These are phyloP conservation scores for Kwoniella europaea DNA, from an alignment of 768 basidiomycete species.

Conservation along the genomic window DNA sequence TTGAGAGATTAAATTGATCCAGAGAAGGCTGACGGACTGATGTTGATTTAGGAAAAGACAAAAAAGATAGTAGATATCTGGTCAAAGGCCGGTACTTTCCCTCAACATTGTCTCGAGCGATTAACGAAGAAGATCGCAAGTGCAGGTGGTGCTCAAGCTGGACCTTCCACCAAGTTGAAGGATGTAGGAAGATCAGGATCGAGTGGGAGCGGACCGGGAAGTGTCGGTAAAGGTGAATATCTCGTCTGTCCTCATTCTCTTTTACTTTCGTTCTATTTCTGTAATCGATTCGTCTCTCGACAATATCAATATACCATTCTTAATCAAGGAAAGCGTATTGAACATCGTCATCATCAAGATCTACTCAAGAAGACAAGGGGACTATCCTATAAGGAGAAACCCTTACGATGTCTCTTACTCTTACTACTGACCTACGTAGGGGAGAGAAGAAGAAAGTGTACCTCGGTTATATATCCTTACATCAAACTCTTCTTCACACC, in stretches of 20 bases:
- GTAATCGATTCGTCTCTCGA: background rate
- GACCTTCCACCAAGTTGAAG: conserved; percentile 4
- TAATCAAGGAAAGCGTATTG: no score
- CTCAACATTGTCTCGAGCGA: conserved; percentile 72
- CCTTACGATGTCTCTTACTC: background rate
- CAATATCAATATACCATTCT: background rate
- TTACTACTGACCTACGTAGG: conserved; percentile 2
- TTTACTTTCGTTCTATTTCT: background rate
- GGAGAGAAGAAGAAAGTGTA: conserved; percentile 2
- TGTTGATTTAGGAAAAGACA: conserved; percentile 78
- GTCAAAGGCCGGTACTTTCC: conserved; percentile 89
- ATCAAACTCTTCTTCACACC: background rate
- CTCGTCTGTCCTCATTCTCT: background rate
- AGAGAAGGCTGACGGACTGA: background rate
- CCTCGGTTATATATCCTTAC: conserved; percentile 14
- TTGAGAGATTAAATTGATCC: background rate
- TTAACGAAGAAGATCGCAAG: conserved; percentile 57
- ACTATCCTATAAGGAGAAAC: conserved; percentile 11
- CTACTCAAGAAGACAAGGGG: background rate
- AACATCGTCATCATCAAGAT: background rate
- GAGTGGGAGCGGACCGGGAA: background rate
- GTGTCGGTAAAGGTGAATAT: conserved; percentile 28
- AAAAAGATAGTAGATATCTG: conserved; percentile 98
- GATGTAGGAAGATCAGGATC: conserved; percentile 14
- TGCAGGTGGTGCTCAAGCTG: conserved; percentile 23